phyloP scores from a whole-genome alignment of 2,329 filamentous ascomycete species.

The Dactylellina leptospora region DNA sequence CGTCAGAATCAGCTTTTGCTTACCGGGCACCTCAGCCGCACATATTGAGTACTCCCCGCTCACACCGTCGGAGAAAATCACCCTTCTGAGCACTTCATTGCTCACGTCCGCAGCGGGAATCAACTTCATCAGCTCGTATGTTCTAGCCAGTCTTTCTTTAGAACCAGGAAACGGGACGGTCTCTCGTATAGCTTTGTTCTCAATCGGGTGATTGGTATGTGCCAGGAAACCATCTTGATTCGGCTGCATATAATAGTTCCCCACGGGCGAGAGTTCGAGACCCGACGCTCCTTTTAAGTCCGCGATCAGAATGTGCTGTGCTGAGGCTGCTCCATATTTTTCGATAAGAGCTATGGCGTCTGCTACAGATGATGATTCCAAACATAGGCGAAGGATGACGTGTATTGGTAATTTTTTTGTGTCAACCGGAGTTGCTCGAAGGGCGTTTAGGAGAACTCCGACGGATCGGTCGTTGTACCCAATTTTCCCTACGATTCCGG shows the following conservation, averaged over 20 bases:
- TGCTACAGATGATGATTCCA: constrained; percentile 65
- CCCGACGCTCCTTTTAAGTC: constrained; percentile 62
- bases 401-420: constrained; percentile 68
- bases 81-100: constrained; percentile 57
- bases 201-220: constrained; percentile 64
- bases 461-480: constrained; percentile 70
- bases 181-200: constrained; percentile 58
- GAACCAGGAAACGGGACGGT: constrained; percentile 59
- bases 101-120: constrained; percentile 55
- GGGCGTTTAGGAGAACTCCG: constrained; percentile 70
- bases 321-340: constrained; percentile 63
- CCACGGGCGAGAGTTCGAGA: constrained; percentile 61
- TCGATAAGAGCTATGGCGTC: constrained; percentile 64
- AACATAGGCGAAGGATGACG: constrained; percentile 67
- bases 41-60: constrained; percentile 60
- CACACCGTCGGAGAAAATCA: constrained; percentile 60
- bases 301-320: constrained; percentile 65
- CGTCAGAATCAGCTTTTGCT: constrained; percentile 58
- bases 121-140: constrained; percentile 56
- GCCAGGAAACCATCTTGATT: neutral
- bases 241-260: constrained; percentile 16
- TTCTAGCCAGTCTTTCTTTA: constrained; percentile 58
- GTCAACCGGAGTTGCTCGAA: constrained; percentile 68
- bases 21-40: constrained; percentile 58
- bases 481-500: constrained; percentile 72